These are phyloP conservation scores for Podospora fimiseda DNA, from an alignment of 495 filamentous ascomycete species.

Conservation along the genomic window DNA sequence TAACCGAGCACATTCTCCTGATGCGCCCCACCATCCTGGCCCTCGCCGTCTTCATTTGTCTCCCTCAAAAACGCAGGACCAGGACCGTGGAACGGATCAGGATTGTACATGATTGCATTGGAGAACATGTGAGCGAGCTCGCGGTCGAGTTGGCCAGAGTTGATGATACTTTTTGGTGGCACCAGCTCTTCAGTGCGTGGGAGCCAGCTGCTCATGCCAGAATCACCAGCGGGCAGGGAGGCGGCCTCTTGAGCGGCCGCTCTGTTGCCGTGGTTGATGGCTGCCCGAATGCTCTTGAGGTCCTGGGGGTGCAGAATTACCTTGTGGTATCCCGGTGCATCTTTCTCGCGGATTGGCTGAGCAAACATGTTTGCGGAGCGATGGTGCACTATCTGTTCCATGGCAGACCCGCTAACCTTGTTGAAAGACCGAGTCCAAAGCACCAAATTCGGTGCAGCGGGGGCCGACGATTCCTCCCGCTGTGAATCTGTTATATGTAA, in stretches of 20 bases:
- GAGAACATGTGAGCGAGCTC: slow-evolving; percentile 97
- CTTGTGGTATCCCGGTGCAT: slow-evolving; percentile 82
- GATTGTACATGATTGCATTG: slow-evolving; percentile 97
- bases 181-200: slow-evolving; percentile 66
- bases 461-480: slow-evolving; percentile 5
- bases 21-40: slow-evolving; percentile 27
- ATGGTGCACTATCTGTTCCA: slow-evolving; percentile 80
- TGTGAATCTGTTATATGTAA: slow-evolving; percentile 1
- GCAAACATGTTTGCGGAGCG: slow-evolving; percentile 85
- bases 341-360: slow-evolving; percentile 71
- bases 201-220: slow-evolving; percentile 48
- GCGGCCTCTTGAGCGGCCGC: slow-evolving; percentile 59
- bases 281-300: slow-evolving; percentile 75
- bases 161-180: slow-evolving; percentile 87
- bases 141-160: slow-evolving; percentile 87
- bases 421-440: slow-evolving; percentile 71
- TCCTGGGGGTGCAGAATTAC: slow-evolving; percentile 84
- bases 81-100: slow-evolving; percentile 61
- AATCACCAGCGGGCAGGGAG: slow-evolving; percentile 41
- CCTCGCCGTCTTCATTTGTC: slow-evolving; percentile 25
- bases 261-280: slow-evolving; percentile 69
- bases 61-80: slow-evolving; percentile 50
- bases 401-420: slow-evolving; percentile 66
- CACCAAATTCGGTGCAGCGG: slow-evolving; percentile 48
- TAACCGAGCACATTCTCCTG: slow-evolving; percentile 42